Conservation (phyloP, 2,329 filamentous ascomycete genomes). For the Alternaria sp. region DNA sequence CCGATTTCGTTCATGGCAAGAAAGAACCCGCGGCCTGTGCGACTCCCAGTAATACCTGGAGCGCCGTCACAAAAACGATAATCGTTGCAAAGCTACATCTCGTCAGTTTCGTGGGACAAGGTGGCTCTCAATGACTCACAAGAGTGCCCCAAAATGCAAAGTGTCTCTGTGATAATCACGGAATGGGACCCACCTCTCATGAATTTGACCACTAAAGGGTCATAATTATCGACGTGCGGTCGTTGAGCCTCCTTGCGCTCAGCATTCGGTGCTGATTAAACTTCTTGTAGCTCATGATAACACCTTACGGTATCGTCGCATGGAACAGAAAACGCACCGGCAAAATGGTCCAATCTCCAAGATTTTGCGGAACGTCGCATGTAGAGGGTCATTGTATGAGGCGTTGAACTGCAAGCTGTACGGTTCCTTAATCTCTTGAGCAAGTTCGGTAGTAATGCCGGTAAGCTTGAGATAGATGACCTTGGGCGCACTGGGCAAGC, state of each 20-base stretch:
- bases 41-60: conserved; percentile 32
- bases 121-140: conserved; percentile 14
- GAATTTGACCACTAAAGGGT: conserved; percentile 14
- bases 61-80: conserved; percentile 26
- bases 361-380: neutral
- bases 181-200: conserved; percentile 35
- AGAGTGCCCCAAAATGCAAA: conserved; percentile 37
- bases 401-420: conserved; percentile 35
- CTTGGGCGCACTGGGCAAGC: conserved; percentile 29
- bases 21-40: conserved; percentile 35
- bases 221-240: neutral
- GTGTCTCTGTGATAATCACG: conserved; percentile 35
- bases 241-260: neutral
- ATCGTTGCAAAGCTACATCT: conserved; percentile 30
- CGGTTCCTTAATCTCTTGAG: conserved; percentile 31
- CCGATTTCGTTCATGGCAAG: neutral
- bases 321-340: conserved; percentile 33
- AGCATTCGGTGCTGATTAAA: neutral
- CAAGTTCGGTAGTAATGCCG: conserved; percentile 15
- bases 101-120: neutral
- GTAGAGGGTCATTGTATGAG: neutral
- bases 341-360: conserved; percentile 12
- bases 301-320: conserved; percentile 20
- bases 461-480: conserved; percentile 4
- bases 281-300: conserved; percentile 16